phyloP scores from a whole-genome alignment of 257 asterid species.

The Gynochthodes officinalis region DNA sequence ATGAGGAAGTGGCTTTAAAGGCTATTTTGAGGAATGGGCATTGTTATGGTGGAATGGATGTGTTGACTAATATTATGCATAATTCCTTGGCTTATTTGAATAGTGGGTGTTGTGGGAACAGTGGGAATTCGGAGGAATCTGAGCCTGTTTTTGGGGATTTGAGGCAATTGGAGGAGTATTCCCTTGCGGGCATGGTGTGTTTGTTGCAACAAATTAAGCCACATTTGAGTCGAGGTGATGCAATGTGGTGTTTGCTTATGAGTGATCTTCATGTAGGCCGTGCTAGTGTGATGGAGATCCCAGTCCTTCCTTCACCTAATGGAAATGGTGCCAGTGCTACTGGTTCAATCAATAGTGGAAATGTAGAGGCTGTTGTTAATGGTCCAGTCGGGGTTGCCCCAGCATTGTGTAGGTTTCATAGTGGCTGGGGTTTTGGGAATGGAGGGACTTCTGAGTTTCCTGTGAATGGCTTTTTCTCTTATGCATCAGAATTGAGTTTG shows the following conservation, averaged over 20 bases:
- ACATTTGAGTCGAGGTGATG: slow-evolving; percentile 73
- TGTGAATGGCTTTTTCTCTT: slow-evolving; percentile 47
- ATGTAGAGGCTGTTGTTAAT: slow-evolving; percentile 38
- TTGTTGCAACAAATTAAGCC: slow-evolving; percentile 86
- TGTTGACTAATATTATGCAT: slow-evolving; percentile 65
- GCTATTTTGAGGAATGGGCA: slow-evolving; percentile 74
- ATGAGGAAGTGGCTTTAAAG: slow-evolving; percentile 63
- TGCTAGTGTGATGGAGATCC: slow-evolving; percentile 88
- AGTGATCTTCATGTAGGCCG: slow-evolving; percentile 84
- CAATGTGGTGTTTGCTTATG: slow-evolving; percentile 96
- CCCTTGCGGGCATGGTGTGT: slow-evolving; percentile 81
- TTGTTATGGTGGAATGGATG: slow-evolving; percentile 92
- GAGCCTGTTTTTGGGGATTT: slow-evolving; percentile 54
- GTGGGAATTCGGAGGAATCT: slow-evolving; percentile 34
- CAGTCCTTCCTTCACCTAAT: slow-evolving; percentile 48
- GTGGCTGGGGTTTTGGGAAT: slow-evolving; percentile 86
- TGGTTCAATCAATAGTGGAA: slow-evolving; percentile 27
- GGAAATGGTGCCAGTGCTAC: slow-evolving; percentile 36
- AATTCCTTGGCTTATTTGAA: slow-evolving; percentile 69
- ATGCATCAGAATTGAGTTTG: slow-evolving; percentile 54
- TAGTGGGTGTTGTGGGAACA: slow-evolving; percentile 36
- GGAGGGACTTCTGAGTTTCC: slow-evolving; percentile 66
- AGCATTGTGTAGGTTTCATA: slow-evolving; percentile 73
- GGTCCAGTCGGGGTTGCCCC: slow-evolving; percentile 76
- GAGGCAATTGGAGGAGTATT: slow-evolving; percentile 80